phyloP scores from a whole-genome alignment of 805 yeast species.

The Cyberlindnera nakhonratchasimensis region DNA sequence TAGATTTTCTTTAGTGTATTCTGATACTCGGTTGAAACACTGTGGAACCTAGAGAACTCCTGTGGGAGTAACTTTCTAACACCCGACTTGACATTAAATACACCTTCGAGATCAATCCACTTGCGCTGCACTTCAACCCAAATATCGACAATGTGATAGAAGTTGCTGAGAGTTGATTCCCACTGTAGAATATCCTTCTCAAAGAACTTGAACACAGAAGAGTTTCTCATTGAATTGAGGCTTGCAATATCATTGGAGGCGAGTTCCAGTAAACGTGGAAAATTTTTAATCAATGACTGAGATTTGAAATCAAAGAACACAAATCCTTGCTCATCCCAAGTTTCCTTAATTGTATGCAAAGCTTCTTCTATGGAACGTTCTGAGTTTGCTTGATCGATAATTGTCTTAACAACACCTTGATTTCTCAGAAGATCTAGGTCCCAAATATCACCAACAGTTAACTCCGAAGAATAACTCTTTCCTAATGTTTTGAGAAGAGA shows the following conservation, averaged over 20 bases:
- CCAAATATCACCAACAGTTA: slow-evolving; percentile 48
- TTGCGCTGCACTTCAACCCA: slow-evolving; percentile 89
- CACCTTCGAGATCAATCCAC: slow-evolving; percentile 83
- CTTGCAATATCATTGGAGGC: slow-evolving; percentile 59
- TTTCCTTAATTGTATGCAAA: slow-evolving; percentile 43
- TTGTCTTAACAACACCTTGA: slow-evolving; percentile 41
- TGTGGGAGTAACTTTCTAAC: slow-evolving; percentile 61
- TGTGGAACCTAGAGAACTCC: slow-evolving; percentile 65
- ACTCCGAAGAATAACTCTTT: neutral
- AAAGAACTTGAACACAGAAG: slow-evolving; percentile 57
- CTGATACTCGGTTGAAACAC: slow-evolving; percentile 59
- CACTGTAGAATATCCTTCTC: slow-evolving; percentile 53
- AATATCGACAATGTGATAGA: slow-evolving; percentile 51
- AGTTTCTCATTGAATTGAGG: slow-evolving; percentile 65
- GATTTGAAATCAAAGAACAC: slow-evolving; percentile 51
- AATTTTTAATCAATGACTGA: slow-evolving; percentile 58
- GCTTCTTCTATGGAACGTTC: slow-evolving; percentile 65
- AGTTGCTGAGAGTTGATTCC: slow-evolving; percentile 50
- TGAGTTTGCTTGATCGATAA: slow-evolving; percentile 64
- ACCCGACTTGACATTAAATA: slow-evolving; percentile 59
- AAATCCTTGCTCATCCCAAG: slow-evolving; percentile 55
- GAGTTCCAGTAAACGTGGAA: slow-evolving; percentile 59
- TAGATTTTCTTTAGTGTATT: slow-evolving; percentile 46
- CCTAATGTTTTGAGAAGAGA: slow-evolving; percentile 37
- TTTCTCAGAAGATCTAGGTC: slow-evolving; percentile 46